Evolutionary conservation across 345 rosid genomes (phyloP), one percentile per base, ranked within the genome.

Genomic region (Aquilaria malaccensis): DNA sequence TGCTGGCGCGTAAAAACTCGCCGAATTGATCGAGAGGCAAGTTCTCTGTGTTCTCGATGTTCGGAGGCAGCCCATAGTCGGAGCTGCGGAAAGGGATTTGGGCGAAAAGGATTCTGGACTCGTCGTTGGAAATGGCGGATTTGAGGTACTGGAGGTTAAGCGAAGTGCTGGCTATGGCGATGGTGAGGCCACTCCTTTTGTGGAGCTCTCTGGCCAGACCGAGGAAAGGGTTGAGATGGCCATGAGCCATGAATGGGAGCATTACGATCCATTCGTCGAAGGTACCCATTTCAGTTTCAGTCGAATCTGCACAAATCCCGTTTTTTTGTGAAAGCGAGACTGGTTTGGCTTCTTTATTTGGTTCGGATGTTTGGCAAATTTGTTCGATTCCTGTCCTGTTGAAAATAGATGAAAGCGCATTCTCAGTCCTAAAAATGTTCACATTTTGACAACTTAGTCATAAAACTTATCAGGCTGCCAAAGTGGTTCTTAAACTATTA

Each of bases 211-310:
- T 66, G 9, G 82, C 84, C 0, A 83, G 67, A 9, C 77, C 73
- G 14, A 83, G 67, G 61, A 77, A 79, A 0, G 85, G 89, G n/a
- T 75, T 75, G 11, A 83, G 82, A 78, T 81, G 88, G 53, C 85
- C 85, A 12, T 75, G 82, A 3, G 82, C 83, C 88, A 80, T 67
- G 33, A 56, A 29, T 2, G 88, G 85, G 0, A 83, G 64, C 83
- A 80, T 71, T 37, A 72, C 78, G 13, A 74, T 63, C 43, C 43
- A 37, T 37, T 37, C 43, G 2, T 37, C 43, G 55, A 7, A 37
- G 43, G 5, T 81, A 74, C n/a, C 62, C 70, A 31, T 37, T 53
- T 7, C 4, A 31, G 2, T 22, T 22, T 22, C 22, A 22, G 22
- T 22, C 22, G 22, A 1, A 22, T 22, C 22, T 22, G 22, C 22